Conservation (phyloP, 2,329 filamentous ascomycete genomes). For the Monosporascus sp. region DNA sequence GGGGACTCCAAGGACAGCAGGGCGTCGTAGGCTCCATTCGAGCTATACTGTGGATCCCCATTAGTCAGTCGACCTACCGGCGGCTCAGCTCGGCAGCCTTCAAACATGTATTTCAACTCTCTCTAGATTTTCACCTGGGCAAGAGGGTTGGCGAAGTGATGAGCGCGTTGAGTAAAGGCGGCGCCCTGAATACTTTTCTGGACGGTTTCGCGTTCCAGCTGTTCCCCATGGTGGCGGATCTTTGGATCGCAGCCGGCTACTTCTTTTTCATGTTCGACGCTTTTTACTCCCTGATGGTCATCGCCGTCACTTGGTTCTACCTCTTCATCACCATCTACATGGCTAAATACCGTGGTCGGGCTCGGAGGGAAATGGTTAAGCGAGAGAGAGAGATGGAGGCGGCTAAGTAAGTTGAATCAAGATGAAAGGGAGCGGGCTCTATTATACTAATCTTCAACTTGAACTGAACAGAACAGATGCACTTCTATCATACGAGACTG, state of each 20-base stretch:
- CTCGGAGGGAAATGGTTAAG: conserved; percentile 38
- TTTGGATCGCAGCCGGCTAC: conserved; percentile 42
- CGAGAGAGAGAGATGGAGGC: conserved; percentile 44
- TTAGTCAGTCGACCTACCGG: conserved; percentile 38
- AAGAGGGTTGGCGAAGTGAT: conserved; percentile 48
- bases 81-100: conserved; percentile 40
- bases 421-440: too few relatives aligned
- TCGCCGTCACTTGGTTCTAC: conserved; percentile 44
- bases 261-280: conserved; percentile 42
- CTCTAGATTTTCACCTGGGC: conserved; percentile 45
- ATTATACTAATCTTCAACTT: background rate
- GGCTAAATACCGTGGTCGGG: conserved; percentile 39
- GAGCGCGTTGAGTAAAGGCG: conserved; percentile 42
- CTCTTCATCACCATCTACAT: conserved; percentile 47
- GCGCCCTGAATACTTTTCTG: conserved; percentile 43
- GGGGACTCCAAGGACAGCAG: conserved; percentile 40
- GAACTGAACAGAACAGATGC: conserved; percentile 33
- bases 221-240: conserved; percentile 45
- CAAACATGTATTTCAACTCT: conserved; percentile 41
- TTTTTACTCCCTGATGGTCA: conserved; percentile 43
- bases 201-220: conserved; percentile 44
- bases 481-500: conserved; percentile 48
- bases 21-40: conserved; percentile 37
- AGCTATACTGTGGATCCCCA: conserved; percentile 42
- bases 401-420: conserved; percentile 29